These are phyloP conservation scores for Dendrobium catenatum DNA, from an alignment of 106 monocot genomes.

Conservation along the genomic window DNA sequence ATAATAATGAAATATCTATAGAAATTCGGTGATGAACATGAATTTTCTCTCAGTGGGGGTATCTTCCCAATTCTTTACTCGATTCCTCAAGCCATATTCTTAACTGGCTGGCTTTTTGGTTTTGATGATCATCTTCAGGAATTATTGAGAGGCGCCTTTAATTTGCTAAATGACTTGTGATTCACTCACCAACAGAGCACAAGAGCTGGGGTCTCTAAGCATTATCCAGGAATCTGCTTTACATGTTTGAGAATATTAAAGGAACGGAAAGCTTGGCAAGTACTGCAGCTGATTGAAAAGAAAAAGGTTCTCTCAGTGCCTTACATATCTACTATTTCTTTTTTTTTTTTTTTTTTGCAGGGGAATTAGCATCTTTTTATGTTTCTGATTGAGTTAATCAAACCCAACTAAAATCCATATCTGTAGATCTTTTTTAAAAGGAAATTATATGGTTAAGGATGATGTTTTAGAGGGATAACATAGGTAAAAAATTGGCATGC, in stretches of 20 bases:
- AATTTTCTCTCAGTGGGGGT: no score
- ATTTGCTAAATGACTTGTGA: neutral
- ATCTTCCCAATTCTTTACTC: no score
- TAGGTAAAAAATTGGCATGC: no score
- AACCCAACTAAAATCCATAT: neutral
- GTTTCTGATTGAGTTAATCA: neutral
- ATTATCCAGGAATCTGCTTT: constrained; percentile 6
- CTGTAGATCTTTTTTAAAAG: no score
- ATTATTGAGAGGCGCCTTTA: neutral
- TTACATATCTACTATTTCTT: neutral
- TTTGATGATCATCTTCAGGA: neutral
- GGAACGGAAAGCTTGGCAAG: neutral
- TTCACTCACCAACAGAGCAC: neutral
- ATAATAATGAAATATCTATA: no score
- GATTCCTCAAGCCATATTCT: no score
- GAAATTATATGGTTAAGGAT: no score
- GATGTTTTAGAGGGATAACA: no score
- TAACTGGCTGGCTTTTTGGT: no score
- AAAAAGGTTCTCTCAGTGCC: neutral
- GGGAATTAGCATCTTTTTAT: neutral
- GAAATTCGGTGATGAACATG: no score
- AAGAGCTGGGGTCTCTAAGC: neutral
- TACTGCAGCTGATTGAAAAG: neutral
- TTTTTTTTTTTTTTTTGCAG: neutral
- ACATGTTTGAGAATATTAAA: neutral